Evolutionary conservation across 768 basidiomycete species (phyloP).

Genomic region (Auriscalpium microsporum): DNA sequence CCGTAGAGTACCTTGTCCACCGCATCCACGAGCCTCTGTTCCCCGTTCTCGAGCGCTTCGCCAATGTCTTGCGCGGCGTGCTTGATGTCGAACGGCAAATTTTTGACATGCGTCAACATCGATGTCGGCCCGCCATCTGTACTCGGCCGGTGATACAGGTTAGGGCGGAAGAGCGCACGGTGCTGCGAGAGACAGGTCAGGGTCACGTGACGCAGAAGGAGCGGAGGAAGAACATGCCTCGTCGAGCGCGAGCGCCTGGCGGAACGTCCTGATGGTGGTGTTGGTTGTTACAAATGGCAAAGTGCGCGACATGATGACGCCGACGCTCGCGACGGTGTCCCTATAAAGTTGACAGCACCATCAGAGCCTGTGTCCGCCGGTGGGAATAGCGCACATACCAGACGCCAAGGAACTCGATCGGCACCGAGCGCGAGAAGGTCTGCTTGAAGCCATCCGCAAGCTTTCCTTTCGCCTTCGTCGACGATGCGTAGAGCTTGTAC

Average conservation of each 20-base stretch:
- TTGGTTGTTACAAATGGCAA: slow-evolving; percentile 66
- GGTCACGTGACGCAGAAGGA: background rate
- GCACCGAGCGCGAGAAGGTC: slow-evolving; percentile 59
- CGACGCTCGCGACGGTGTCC: slow-evolving; percentile 79
- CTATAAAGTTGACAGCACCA: slow-evolving; percentile 22
- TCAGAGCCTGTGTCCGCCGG: background rate
- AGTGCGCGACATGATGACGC: slow-evolving; percentile 45
- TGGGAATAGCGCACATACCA: slow-evolving; percentile 37
- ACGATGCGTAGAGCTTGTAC: slow-evolving; percentile 59
- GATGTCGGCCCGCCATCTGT: background rate
- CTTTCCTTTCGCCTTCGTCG: slow-evolving; percentile 35
- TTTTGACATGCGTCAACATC: too few relatives aligned
- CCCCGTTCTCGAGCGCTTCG: slow-evolving; percentile 20
- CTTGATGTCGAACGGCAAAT: too few relatives aligned
- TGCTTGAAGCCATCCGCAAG: slow-evolving; percentile 62
- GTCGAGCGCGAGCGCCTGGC: slow-evolving; percentile 72
- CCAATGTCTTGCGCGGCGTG: background rate
- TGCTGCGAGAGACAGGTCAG: slow-evolving; percentile 29
- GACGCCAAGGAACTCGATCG: slow-evolving; percentile 70
- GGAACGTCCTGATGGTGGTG: slow-evolving; percentile 55
- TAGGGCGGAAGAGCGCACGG: slow-evolving; percentile 59
- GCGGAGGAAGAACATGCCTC: slow-evolving; percentile 38
- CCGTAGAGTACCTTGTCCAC: too few relatives aligned
- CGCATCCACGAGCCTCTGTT: background rate
- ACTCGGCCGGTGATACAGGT: slow-evolving; percentile 44